Conservation (phyloP, 108 stramenopile genomes). For the Stephanodiscus minutulus region DNA sequence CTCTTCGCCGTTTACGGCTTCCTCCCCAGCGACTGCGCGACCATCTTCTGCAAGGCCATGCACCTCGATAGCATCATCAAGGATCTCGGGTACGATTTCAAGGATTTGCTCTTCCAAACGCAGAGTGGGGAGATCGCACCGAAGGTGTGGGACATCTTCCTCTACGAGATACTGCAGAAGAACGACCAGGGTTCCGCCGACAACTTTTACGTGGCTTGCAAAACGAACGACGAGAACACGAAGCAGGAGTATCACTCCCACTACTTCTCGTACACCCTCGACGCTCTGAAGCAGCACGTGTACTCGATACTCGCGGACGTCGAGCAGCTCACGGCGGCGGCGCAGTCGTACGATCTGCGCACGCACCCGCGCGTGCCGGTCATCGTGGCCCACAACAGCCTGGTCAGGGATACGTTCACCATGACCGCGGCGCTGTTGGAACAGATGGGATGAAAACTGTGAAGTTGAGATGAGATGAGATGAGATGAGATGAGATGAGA, state of each 20-base stretch:
- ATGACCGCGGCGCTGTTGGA: slow-evolving; percentile 32
- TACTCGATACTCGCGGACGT: slow-evolving; percentile 18
- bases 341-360: slow-evolving; percentile 33
- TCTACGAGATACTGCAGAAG: slow-evolving; percentile 38
- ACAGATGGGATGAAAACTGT: slow-evolving; percentile 22
- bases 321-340: slow-evolving; percentile 26
- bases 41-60: slow-evolving; percentile 46
- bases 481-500: neutral
- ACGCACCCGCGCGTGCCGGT: slow-evolving; percentile 47
- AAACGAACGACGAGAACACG: slow-evolving; percentile 22
- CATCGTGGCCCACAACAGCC: slow-evolving; percentile 40
- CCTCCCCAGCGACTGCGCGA: slow-evolving; percentile 24
- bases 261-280: slow-evolving; percentile 35
- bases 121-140: slow-evolving; percentile 45
- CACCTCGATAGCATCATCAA: slow-evolving; percentile 28
- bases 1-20: slow-evolving; percentile 49
- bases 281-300: slow-evolving; percentile 37
- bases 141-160: slow-evolving; percentile 46
- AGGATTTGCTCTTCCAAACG: slow-evolving; percentile 24
- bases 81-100: slow-evolving; percentile 33
- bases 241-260: slow-evolving; percentile 39
- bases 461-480: too few species aligned
- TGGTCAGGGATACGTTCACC: slow-evolving; percentile 44
- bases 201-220: slow-evolving; percentile 32
- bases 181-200: slow-evolving; percentile 35